Percentiles rank a stretch among this genome's conserved stretches.
These are phyloP conservation scores for Phaeomoniella chlamydospora DNA, from an alignment of 2,329 filamentous ascomycete species.

Conservation along the genomic window DNA sequence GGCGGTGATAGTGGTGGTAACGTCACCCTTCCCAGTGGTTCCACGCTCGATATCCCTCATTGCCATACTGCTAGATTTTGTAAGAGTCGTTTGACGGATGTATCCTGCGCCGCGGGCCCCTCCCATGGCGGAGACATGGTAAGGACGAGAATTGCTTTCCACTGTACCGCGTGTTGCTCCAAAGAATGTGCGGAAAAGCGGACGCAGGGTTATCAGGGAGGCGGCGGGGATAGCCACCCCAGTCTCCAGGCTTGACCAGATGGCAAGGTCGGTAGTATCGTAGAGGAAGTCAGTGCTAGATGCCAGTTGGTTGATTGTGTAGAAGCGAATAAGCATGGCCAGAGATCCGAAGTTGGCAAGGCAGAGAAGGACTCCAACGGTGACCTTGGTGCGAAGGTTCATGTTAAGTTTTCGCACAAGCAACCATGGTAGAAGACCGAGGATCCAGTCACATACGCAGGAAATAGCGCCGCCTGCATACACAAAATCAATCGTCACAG, in stretches of 20 bases:
- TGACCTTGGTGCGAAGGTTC: constrained; percentile 34
- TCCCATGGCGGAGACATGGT: too few relatives aligned
- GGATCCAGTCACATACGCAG: constrained; percentile 33
- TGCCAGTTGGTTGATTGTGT: constrained; percentile 16
- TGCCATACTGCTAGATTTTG: background rate
- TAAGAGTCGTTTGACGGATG: background rate
- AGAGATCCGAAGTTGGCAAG: constrained; percentile 41
- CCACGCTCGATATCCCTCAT: background rate
- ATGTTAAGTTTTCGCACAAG: constrained; percentile 43
- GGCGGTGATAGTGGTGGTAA: background rate
- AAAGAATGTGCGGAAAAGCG: constrained; percentile 22
- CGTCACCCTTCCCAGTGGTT: background rate
- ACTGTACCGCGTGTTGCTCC: too few relatives aligned
- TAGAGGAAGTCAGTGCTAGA: constrained; percentile 17
- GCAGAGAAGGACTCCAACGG: constrained; percentile 37
- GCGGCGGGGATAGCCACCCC: constrained; percentile 28
- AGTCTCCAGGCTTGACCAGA: constrained; percentile 25
- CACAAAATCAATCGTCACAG: constrained; percentile 36
- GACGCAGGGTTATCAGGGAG: constrained; percentile 34
- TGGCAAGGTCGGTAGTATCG: constrained; percentile 29
- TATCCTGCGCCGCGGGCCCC: background rate
- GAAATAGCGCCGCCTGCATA: constrained; percentile 37
- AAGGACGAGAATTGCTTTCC: background rate
- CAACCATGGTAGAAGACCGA: constrained; percentile 38
- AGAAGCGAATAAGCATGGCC: constrained; percentile 26